Evolutionary conservation across 495 filamentous ascomycete genomes (phyloP).

Genomic region (Choiromyces venosus): DNA sequence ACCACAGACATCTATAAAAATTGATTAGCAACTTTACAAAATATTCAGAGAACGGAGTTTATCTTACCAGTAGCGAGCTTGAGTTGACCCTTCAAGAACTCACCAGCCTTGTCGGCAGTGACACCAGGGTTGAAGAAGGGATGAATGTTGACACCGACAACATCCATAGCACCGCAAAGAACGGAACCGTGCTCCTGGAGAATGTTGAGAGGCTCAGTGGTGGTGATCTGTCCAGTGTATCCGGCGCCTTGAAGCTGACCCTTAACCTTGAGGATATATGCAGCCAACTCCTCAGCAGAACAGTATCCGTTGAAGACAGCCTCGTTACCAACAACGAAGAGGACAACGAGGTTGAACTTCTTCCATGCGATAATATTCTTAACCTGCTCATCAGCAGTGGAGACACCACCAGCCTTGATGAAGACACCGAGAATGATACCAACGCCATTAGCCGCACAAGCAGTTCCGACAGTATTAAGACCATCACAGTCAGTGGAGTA

Average conservation of each 20-base stretch:
- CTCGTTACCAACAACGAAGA: conserved; percentile 89
- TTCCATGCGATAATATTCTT: conserved; percentile 64
- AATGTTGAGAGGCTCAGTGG: conserved; percentile 75
- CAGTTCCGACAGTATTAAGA: conserved; percentile 65
- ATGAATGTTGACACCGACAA: conserved; percentile 79
- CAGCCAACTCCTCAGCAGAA: conserved; percentile 56
- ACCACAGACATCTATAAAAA: conserved; percentile 51
- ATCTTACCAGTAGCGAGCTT: conserved; percentile 51
- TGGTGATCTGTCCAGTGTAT: conserved; percentile 72
- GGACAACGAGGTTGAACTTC: conserved; percentile 66
- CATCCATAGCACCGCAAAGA: conserved; percentile 70
- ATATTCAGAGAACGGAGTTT: background rate
- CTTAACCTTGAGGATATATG: conserved; percentile 57
- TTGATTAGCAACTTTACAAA: background rate
- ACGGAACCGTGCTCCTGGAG: conserved; percentile 53
- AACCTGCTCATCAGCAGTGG: conserved; percentile 61
- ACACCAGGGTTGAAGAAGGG: conserved; percentile 81
- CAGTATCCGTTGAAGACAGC: conserved; percentile 65
- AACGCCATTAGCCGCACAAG: conserved; percentile 57
- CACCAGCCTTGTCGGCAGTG: conserved; percentile 59
- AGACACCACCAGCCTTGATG: conserved; percentile 59
- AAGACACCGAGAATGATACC: conserved; percentile 81
- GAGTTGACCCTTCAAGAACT: conserved; percentile 65
- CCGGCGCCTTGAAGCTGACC: conserved; percentile 54
- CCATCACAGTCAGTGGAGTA: conserved; percentile 88